phyloP scores from a whole-genome alignment of 1,139 yeast genomes.

The Nakaseomyces sp. region DNA sequence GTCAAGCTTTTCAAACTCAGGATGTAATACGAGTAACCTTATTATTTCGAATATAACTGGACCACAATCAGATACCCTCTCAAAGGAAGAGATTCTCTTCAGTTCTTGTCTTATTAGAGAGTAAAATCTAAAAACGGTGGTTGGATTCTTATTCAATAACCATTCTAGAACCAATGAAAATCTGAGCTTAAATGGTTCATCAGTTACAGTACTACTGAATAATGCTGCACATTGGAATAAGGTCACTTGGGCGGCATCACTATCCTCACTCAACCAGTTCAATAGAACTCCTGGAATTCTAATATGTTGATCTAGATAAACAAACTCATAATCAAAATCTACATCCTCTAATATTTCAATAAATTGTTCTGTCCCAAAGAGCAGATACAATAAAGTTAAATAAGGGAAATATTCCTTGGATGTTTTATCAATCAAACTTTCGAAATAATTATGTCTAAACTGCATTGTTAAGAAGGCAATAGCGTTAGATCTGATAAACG shows the following conservation, averaged over 20 bases:
- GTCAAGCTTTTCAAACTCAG: conserved; percentile 26
- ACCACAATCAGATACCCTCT: conserved; percentile 26
- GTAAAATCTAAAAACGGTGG: conserved; percentile 39
- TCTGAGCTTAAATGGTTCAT: conserved; percentile 44
- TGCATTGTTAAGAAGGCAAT: conserved; percentile 43
- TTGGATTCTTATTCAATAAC: conserved; percentile 35
- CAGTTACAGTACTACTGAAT: conserved; percentile 43
- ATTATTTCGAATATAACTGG: conserved; percentile 31
- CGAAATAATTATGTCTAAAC: conserved; percentile 39
- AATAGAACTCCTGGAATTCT: conserved; percentile 42
- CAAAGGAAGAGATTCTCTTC: conserved; percentile 32
- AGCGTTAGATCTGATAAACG: conserved; percentile 53
- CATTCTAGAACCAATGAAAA: conserved; percentile 45
- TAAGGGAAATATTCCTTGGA: conserved; percentile 35
- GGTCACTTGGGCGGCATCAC: conserved; percentile 39
- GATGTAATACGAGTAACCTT: conserved; percentile 28
- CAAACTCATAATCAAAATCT: conserved; percentile 35
- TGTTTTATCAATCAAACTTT: conserved; percentile 12
- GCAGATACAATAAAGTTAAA: conserved; percentile 46
- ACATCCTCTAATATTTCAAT: conserved; percentile 39
- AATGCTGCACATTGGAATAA: conserved; percentile 47
- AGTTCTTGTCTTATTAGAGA: conserved; percentile 38
- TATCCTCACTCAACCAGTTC: conserved; percentile 41
- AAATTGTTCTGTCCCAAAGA: conserved; percentile 46
- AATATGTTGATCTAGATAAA: conserved; percentile 32